Conservation (phyloP, 192 early-diverging fungal genomes). For the Mortierella claussenii region DNA sequence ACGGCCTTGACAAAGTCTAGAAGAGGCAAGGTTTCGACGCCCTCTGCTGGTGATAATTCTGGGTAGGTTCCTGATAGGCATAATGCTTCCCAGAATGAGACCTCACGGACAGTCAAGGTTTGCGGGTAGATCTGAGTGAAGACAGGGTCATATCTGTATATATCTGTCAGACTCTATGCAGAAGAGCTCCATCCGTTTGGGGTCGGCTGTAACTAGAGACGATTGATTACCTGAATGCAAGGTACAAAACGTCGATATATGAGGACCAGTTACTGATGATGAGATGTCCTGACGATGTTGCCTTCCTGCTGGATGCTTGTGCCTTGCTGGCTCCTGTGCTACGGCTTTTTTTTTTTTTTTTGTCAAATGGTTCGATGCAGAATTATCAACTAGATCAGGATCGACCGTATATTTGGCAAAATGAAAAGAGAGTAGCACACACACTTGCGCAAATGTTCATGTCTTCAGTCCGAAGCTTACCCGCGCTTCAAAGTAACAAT, state of each 20-base stretch:
- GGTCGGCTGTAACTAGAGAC: not conserved
- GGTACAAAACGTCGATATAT: conserved; percentile 84
- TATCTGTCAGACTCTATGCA: not conserved
- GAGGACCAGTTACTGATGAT: conserved; percentile 86
- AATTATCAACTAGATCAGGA: too few relatives aligned
- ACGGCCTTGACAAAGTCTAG: conserved; percentile 55
- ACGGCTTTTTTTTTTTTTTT: conserved; percentile 20
- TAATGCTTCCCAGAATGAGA: conserved; percentile 70
- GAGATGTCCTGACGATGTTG: conserved; percentile 71
- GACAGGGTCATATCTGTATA: conserved; percentile 66
- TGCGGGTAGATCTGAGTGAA: conserved; percentile 65
- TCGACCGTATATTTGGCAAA: not conserved
- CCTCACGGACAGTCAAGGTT: conserved; percentile 59
- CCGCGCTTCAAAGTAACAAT: conserved; percentile 73
- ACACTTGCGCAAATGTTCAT: too few relatives aligned
- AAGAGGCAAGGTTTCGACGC: conserved; percentile 48
- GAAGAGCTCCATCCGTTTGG: not conserved
- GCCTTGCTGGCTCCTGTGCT: conserved; percentile 19
- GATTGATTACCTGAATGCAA: conserved; percentile 65
- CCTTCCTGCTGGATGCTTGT: conserved; percentile 21
- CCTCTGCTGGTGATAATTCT: conserved; percentile 36
- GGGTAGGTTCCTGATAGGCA: conserved; percentile 57
- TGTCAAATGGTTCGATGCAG: not conserved
- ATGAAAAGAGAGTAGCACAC: conserved; percentile 3
- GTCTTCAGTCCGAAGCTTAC: too few relatives aligned